Evolutionary conservation across 305 asterid genomes (phyloP).

Genomic region (Rubia tinctorum): DNA sequence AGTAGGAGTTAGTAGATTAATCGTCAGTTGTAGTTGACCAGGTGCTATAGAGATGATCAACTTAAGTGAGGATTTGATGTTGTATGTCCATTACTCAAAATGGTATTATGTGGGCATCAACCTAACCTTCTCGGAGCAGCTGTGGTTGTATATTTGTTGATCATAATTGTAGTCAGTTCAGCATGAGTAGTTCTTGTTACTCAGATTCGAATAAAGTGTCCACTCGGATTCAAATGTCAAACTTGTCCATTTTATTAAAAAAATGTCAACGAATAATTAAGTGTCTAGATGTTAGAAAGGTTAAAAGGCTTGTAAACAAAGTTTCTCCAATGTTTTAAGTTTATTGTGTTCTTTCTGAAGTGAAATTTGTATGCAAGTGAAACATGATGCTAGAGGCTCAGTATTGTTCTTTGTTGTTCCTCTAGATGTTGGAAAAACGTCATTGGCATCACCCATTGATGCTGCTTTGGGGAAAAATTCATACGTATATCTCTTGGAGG

Average conservation of each 20-base stretch:
- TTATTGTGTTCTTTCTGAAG: no score
- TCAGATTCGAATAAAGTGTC: no score
- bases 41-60: background rate
- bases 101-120: no score
- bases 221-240: no score
- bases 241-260: no score
- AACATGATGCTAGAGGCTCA: constrained; percentile 98
- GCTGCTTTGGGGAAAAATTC: constrained; percentile 93
- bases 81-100: no score
- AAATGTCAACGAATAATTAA: constrained; percentile 74
- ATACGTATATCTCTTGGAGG: constrained; percentile 97
- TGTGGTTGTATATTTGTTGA: no score
- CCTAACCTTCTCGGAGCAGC: no score
- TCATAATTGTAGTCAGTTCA: no score
- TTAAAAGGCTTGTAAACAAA: constrained; percentile 26
- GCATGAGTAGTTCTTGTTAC: no score
- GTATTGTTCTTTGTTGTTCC: constrained; percentile 96
- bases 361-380: constrained; percentile 51
- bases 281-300: constrained; percentile 98
- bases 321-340: constrained; percentile 3
- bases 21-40: background rate
- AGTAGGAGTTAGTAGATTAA: background rate
- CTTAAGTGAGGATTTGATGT: background rate
- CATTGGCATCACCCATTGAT: constrained; percentile 94
- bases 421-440: constrained; percentile 99